Evolutionary conservation across 2,329 filamentous ascomycete species (phyloP), one percentile per base, ranked within the genome.

Genomic region (Trichophyton schoenleinii): DNA sequence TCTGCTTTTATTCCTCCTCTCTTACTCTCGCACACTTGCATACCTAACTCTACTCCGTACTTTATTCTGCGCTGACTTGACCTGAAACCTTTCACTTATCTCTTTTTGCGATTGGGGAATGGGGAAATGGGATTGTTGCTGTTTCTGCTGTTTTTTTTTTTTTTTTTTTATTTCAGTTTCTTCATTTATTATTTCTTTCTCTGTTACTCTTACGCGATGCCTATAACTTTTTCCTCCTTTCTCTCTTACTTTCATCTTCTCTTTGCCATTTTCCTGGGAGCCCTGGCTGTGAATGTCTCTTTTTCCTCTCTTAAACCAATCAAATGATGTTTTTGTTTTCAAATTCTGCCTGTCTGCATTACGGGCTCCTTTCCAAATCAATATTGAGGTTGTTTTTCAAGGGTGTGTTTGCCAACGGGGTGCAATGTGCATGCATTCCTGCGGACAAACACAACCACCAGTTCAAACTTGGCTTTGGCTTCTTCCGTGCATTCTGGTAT

Each of bases 271-370:
- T 52, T 18, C 55, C 25, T 58, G 58, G 46, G n/a, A 20, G 41
- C 41, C 42, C 31, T 42, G 46, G 52, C 42, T 60, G 25, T 60
- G 41, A 44, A 55, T 15, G 7, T 34, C 28, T 38, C 18, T 55
- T 36, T 31, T 49, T 28, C 18, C 36, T 55, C 11, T 36, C 48
- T 41, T 34, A 38, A 38, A 38, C 34, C 34, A 38, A 38, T 38
- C 34, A 38, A 38, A 38, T 9, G 9, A 13, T 60, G n/a, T 20
- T 60, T 18, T 22, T 42, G 31, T 68, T 62, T 68, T 66, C 68
- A 66, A 66, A 67, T 68, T 28, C 25, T 15, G 20, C 38, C 13
- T 42, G 59, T 31, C 44, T n/a, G 31, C 48, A 18, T 48, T 53
- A 36, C 28, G 28, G 52, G 28, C 52, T 13, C 34, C 41, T 55